Evolutionary conservation across 2,329 filamentous ascomycete species (phyloP).

Genomic region (Fusarium sulawesiense): DNA sequence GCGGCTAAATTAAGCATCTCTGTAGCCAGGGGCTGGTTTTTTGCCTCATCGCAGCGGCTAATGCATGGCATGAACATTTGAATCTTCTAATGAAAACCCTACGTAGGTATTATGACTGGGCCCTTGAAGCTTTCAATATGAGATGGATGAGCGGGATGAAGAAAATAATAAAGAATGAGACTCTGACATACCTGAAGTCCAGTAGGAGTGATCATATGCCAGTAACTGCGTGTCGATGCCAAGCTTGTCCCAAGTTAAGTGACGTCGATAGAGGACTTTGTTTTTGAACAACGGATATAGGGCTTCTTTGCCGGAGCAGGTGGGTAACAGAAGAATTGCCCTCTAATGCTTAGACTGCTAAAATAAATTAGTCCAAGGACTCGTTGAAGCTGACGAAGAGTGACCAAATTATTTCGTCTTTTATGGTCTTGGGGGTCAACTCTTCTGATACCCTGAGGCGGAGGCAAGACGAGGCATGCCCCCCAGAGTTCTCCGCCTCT

Average conservation of each 20-base stretch:
- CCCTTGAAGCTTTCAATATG: not conserved
- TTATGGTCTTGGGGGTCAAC: too few relatives aligned
- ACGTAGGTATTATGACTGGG: conserved; percentile 10
- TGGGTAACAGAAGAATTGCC: too few relatives aligned
- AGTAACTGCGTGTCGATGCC: conserved; percentile 2
- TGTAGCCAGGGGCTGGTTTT: conserved; percentile 34
- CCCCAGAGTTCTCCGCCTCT: conserved; percentile 30
- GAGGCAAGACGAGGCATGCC: not conserved
- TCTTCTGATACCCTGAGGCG: too few relatives aligned
- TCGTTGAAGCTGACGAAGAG: too few relatives aligned
- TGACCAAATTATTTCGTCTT: too few relatives aligned
- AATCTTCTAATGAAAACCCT: conserved; percentile 43
- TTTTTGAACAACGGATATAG: not conserved
- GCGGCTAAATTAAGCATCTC: conserved; percentile 46
- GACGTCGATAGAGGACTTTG: conserved; percentile 15
- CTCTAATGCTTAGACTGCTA: too few relatives aligned
- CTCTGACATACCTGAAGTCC: not conserved
- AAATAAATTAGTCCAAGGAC: too few relatives aligned
- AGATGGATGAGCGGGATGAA: not conserved
- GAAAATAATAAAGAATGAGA: not conserved
- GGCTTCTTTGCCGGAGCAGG: not conserved
- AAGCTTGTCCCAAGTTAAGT: conserved; percentile 3
- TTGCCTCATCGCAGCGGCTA: conserved; percentile 23
- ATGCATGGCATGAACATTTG: conserved; percentile 38
- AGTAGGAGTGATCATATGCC: not conserved